Evolutionary conservation across 1,284 basidiomycete genomes (phyloP), one percentile per base, ranked within the genome.

Genomic region (Cystobasidium sp.): DNA sequence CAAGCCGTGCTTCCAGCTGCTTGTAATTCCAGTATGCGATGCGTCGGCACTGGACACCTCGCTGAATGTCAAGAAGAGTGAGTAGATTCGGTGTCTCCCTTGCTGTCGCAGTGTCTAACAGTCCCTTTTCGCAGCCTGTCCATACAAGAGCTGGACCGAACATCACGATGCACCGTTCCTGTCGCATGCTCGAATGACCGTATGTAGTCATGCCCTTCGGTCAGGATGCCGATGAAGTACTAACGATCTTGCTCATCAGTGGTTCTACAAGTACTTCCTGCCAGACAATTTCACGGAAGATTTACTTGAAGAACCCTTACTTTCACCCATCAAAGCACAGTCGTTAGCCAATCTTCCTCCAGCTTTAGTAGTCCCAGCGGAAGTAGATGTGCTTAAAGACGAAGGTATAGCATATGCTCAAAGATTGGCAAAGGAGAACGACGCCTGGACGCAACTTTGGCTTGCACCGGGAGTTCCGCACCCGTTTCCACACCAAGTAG

Each of bases 11-110:
- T 75, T 75, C 41, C 67, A 69, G 52, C 74, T 75, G 12, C 52
- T 75, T 18, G 74, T 75, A 18, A 75, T 75, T 43, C 74, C 74
- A n/a, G 74, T 75, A n/a, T 69, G 66, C n/a, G 74, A 75, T 53
- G 74, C 74, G 3, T 64, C 47, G 24, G 74, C 74, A 16, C 74
- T 75, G 6, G 74, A 70, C 24, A 70, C 58, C 7, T 9, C 24
- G 4, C 61, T 70, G 22, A 39, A 69, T 18, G 61, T 70, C n/a
- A 22, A 58, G 10, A 58, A 67, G 49, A 47, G 69, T 71, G 41
- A 53, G 68, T 31, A 31, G 4, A 43, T 59, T 18, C 18, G 3
- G 24, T 10, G 31, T 18, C 18, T 22, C 1, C 22, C 41, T 63
- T n/a, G 59, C 59, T 41, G 22, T 31, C 47, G 47, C 47, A 20